phyloP scores from a whole-genome alignment of 2,329 filamentous ascomycete species.

The Aspergillus aculeatus region DNA sequence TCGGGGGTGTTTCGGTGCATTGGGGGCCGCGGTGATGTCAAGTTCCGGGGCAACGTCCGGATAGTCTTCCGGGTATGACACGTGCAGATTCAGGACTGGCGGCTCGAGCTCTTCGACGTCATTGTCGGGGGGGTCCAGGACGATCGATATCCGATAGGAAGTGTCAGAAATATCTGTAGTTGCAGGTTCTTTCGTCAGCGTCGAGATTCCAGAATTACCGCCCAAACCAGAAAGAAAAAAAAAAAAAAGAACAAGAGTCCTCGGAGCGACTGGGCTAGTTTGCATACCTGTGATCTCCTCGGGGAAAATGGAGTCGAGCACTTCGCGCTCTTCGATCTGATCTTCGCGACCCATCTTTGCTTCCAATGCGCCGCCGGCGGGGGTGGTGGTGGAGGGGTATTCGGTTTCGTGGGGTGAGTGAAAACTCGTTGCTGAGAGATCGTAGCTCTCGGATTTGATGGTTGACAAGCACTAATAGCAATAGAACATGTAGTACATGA shows the following conservation, averaged over 20 bases:
- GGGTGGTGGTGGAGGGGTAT: constrained; percentile 29
- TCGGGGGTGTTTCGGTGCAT: constrained; percentile 66
- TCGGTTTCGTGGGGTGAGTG: background rate
- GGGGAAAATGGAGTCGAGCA: constrained; percentile 96
- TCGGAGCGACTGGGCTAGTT: no score
- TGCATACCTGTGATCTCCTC: constrained; percentile 85
- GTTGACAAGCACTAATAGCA: background rate
- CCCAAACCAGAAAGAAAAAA: background rate
- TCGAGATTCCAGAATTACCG: background rate
- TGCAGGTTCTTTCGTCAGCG: constrained; percentile 6
- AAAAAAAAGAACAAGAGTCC: background rate
- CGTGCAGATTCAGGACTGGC: constrained; percentile 74
- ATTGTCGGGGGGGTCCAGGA: constrained; percentile 72
- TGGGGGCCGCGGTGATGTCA: constrained; percentile 72
- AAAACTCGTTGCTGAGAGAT: background rate
- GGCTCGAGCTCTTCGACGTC: constrained; percentile 61
- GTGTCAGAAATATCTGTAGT: constrained; percentile 78
- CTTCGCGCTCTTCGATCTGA: constrained; percentile 91
- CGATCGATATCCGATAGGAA: constrained; percentile 81
- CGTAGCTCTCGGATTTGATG: background rate
- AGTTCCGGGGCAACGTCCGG: constrained; percentile 83
- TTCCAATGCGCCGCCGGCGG: constrained; percentile 26
- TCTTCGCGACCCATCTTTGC: constrained; percentile 65
- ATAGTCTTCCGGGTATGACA: constrained; percentile 86
- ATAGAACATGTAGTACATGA: background rate